A percentile compares a stretch with the other conserved stretches of the same genome.
Conservation (phyloP, 495 filamentous ascomycete species). For the Aspergillus leporis region DNA sequence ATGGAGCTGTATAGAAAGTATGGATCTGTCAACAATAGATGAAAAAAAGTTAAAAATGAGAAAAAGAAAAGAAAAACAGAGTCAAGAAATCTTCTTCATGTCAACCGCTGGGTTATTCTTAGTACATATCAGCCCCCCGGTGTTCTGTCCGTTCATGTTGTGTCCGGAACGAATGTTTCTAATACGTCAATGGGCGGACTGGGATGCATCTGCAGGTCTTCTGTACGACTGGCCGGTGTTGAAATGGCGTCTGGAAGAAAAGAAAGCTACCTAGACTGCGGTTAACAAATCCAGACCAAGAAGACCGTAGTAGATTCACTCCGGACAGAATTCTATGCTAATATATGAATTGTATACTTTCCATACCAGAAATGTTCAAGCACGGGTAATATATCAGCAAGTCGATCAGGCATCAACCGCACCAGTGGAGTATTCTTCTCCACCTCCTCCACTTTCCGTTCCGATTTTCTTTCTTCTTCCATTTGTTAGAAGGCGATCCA, state of each 20-base stretch:
- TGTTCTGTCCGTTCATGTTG: neutral
- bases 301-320: neutral
- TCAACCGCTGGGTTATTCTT: neutral
- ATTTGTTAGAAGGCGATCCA: neutral
- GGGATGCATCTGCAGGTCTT: neutral
- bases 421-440: neutral
- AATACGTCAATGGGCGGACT: neutral
- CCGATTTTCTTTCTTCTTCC: slow-evolving; percentile 2
- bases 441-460: slow-evolving; percentile 2
- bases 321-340: neutral
- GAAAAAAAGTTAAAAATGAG: neutral
- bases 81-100: neutral
- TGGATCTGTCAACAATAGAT: neutral
- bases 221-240: neutral
- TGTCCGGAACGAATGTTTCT: neutral
- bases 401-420: slow-evolving; percentile 1
- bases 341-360: too few species aligned
- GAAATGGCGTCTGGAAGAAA: neutral
- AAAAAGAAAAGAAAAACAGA: neutral
- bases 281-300: neutral
- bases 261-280: neutral
- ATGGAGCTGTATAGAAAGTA: neutral
- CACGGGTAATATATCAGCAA: slow-evolving; percentile 5
- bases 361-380: neutral
- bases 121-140: neutral